Conservation (phyloP, 345 rosid species). For the Isatis tinctoria region DNA sequence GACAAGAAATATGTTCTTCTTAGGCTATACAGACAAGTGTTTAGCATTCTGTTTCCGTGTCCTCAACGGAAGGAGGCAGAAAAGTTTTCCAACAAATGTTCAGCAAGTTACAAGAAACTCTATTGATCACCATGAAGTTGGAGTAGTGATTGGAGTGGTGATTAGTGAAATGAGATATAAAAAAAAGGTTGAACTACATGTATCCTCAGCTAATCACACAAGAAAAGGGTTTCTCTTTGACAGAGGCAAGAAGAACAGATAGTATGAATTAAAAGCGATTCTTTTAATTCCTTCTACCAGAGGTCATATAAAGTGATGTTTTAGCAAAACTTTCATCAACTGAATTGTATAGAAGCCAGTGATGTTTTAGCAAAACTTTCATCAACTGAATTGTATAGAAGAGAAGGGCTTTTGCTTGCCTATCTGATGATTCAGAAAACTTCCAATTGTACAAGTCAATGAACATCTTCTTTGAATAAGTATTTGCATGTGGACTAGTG, state of each 20-base stretch:
- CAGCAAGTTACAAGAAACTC: neutral
- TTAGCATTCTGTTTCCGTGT: neutral
- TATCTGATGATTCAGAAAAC: conserved; percentile 17
- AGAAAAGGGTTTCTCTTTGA: neutral
- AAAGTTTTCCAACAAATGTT: neutral
- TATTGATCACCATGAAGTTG: neutral
- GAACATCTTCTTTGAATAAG: conserved; percentile 32
- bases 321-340: too few relatives aligned
- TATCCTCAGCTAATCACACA: neutral
- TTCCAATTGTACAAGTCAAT: conserved; percentile 27
- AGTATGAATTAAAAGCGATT: neutral
- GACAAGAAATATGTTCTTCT: neutral
- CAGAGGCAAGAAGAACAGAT: neutral
- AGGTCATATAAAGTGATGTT: too few relatives aligned
- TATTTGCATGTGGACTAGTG: conserved; percentile 24
- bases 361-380: neutral
- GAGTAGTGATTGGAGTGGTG: too few relatives aligned
- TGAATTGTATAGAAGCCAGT: too few relatives aligned
- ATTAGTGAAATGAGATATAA: too few relatives aligned
- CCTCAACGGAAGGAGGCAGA: neutral
- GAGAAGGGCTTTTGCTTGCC: conserved; percentile 5
- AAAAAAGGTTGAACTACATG: too few relatives aligned
- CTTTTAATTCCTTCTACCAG: neutral
- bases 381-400: neutral
- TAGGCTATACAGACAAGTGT: neutral